These are phyloP conservation scores for Rhododendron vialii DNA, from an alignment of 148 eudicot species.

Conservation along the genomic window DNA sequence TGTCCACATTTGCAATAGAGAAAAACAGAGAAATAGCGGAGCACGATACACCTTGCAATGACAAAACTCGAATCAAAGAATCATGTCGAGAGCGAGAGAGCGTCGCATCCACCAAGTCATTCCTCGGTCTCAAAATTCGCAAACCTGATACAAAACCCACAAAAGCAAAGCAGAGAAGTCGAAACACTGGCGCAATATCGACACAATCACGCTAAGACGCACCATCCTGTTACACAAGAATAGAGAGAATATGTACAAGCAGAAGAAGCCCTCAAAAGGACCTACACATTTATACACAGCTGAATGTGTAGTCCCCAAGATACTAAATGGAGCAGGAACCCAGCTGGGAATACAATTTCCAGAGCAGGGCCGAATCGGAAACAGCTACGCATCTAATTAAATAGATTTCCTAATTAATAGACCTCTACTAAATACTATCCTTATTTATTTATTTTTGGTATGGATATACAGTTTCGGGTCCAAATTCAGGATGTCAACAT, in stretches of 20 bases:
- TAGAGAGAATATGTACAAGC: neutral
- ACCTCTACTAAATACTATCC: too few relatives aligned
- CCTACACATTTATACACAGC: neutral
- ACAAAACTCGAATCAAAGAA: neutral
- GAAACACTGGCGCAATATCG: neutral
- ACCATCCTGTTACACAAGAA: neutral
- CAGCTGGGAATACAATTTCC: neutral
- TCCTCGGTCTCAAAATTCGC: neutral
- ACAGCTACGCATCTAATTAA: neutral
- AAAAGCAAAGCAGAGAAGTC: neutral
- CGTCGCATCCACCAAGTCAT: neutral
- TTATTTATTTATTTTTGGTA: too few relatives aligned
- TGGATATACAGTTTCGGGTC: neutral
- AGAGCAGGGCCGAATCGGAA: neutral
- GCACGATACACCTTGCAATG: neutral
- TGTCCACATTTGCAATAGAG: neutral
- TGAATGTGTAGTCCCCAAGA: neutral
- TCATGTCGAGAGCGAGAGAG: neutral
- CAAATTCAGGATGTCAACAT: too few relatives aligned
- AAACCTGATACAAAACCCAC: neutral
- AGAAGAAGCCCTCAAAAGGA: neutral
- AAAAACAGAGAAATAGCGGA: neutral
- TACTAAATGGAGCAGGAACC: neutral
- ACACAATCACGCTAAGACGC: neutral
- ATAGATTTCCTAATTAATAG: neutral